Evolutionary conservation across 345 rosid genomes (phyloP).

Genomic region (Eucalyptus sp.): DNA sequence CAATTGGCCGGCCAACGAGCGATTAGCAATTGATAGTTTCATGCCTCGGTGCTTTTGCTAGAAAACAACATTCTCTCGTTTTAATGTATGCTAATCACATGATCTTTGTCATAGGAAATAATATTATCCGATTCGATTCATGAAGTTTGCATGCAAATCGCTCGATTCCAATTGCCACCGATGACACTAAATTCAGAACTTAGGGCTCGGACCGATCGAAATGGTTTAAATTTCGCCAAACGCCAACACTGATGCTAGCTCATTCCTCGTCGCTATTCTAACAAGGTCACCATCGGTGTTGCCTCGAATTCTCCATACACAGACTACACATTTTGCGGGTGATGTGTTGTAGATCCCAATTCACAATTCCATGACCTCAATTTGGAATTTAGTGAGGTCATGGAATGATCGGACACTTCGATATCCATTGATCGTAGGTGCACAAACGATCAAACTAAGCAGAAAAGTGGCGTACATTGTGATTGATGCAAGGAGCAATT

Average conservation of each 20-base stretch:
- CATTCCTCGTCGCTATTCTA: background rate
- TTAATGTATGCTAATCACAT: background rate
- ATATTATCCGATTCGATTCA: background rate
- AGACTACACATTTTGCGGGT: background rate
- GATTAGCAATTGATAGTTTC: background rate
- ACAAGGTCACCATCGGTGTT: fast-evolving
- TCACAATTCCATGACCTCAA: background rate
- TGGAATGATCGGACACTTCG: background rate
- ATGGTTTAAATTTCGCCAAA: background rate
- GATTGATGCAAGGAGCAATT: background rate
- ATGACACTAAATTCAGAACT: background rate
- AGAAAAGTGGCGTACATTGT: background rate
- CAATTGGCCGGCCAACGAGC: background rate
- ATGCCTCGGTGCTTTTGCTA: background rate
- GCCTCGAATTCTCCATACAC: background rate
- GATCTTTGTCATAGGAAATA: background rate
- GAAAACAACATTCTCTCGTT: background rate
- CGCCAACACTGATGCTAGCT: fast-evolving
- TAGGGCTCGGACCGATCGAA: background rate
- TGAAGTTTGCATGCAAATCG: background rate
- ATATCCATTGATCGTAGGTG: background rate
- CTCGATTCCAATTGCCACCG: background rate
- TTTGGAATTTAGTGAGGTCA: background rate
- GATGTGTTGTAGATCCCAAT: background rate
- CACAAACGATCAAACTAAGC: background rate